phyloP scores from a whole-genome alignment of 352 stramenopile genomes.

The Pythium phragmitis region DNA sequence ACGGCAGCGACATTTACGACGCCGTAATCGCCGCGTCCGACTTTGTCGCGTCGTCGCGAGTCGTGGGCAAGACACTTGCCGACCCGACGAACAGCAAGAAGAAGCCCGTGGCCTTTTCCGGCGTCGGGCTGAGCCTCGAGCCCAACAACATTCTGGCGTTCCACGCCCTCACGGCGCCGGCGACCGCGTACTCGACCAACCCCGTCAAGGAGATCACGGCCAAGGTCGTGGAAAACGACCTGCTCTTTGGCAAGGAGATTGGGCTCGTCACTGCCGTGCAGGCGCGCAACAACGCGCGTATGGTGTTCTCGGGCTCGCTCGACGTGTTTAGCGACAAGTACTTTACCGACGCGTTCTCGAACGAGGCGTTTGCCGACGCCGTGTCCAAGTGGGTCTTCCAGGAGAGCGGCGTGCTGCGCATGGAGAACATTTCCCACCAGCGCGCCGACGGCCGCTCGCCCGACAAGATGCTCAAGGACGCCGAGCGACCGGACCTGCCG shows the following conservation, averaged over 20 bases:
- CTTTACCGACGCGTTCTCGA: slow-evolving; percentile 65
- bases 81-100: slow-evolving; percentile 37
- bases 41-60: slow-evolving; percentile 64
- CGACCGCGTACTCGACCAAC: slow-evolving; percentile 81
- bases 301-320: slow-evolving; percentile 86
- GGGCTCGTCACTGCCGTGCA: slow-evolving; percentile 85
- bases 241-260: slow-evolving; percentile 76
- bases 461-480: slow-evolving; percentile 90
- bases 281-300: slow-evolving; percentile 89
- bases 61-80: slow-evolving; percentile 52
- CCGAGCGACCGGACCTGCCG: slow-evolving; percentile 82
- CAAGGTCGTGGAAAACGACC: slow-evolving; percentile 56
- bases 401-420: slow-evolving; percentile 84
- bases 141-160: slow-evolving; percentile 84
- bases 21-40: slow-evolving; percentile 65
- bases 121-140: slow-evolving; percentile 82
- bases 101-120: slow-evolving; percentile 74
- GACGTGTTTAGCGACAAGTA: slow-evolving; percentile 90
- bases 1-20: slow-evolving; percentile 74
- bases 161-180: slow-evolving; percentile 70
- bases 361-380: slow-evolving; percentile 70
- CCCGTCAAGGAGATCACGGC: slow-evolving; percentile 70
- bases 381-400: slow-evolving; percentile 87
- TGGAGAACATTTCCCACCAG: slow-evolving; percentile 86
- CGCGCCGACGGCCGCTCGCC: slow-evolving; percentile 77